Evolutionary conservation across 1,284 basidiomycete genomes (phyloP), one percentile per base, ranked within the genome.

Genomic region (Amylostereum areolatum): DNA sequence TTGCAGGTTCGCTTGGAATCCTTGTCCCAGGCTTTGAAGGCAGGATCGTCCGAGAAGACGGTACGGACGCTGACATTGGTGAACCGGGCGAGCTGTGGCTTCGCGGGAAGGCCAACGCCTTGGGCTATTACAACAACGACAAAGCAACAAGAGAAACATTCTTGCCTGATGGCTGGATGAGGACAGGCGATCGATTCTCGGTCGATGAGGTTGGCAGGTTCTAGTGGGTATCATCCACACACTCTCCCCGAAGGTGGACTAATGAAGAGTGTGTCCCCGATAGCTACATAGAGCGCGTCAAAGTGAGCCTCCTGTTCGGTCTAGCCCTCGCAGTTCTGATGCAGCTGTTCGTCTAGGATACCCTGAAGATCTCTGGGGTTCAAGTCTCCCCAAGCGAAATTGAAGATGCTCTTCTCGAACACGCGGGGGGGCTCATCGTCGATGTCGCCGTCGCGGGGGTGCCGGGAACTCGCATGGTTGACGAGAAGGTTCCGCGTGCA

Each of bases 381-480:
- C 87, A 89, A 62, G 86, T 89, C 0, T 85, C 86, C 0, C 86
- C 87, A 0, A 73, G 75, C 8, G 85, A 89, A 59, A 83, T 89
- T 40, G 86, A 89, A 60, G 71, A 80, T 28, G 73, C 74, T 11
- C 64, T 88, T 0, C 69, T 81, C 25, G 67, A 68, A 0, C 78
- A 88, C 44, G 82, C 85, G 0, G 72, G 74, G 4, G 70, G 66
- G 32, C 70, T 87, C 31, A 72, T 86, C 51, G 61, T 61, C 4
- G 86, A 89, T 52, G 80, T 70, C 7, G 72, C 73, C 1, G 86
- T 89, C 6, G 83, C 83, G 0, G 86, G 87, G 12, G 85, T 89
- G 0, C 74, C 70, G 9, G 83, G 85, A 9, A 81, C 80, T 0
- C 78, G 83, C 3, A 81, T 80, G 0, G 68, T 71, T 0, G 83